Evolutionary conservation across 176 grass and related monocot genomes (phyloP).

Genomic region (Oryza officinalis): DNA sequence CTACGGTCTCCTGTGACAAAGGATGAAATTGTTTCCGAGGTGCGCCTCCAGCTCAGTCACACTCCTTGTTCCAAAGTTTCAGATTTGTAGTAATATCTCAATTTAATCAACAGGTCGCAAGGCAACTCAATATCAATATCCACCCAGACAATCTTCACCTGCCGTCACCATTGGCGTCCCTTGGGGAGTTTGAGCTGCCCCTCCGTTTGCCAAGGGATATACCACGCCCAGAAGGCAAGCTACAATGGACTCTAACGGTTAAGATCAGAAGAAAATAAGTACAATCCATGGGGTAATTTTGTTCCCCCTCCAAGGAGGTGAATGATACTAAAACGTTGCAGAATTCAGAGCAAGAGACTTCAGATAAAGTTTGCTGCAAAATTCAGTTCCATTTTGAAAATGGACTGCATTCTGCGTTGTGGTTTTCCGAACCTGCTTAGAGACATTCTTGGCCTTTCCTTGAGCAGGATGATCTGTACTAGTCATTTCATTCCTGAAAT

Average conservation of each 20-base stretch:
- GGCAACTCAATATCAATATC: slow-evolving; percentile 77
- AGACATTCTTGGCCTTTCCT: neutral
- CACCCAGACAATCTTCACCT: slow-evolving; percentile 83
- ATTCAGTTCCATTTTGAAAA: neutral
- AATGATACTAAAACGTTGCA: neutral
- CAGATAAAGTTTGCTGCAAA: neutral
- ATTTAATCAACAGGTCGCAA: slow-evolving; percentile 58
- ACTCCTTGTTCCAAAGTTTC: neutral
- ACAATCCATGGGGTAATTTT: neutral
- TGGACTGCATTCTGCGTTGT: neutral
- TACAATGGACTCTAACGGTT: slow-evolving; percentile 87
- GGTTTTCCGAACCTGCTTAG: neutral
- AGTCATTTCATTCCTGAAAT: neutral
- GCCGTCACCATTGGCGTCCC: slow-evolving; percentile 52
- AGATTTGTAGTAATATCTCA: neutral
- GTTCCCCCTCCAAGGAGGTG: neutral
- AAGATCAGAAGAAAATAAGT: slow-evolving; percentile 81
- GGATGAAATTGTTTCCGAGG: slow-evolving; percentile 87
- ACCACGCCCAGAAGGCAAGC: slow-evolving; percentile 72
- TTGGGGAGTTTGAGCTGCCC: slow-evolving; percentile 86
- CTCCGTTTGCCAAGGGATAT: slow-evolving; percentile 78
- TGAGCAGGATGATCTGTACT: neutral
- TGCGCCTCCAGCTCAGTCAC: slow-evolving; percentile 17
- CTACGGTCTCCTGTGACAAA: slow-evolving; percentile 66
- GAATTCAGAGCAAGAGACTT: neutral